Base-by-base conservation (phyloP, 257 asterid species). In the Agastache rugosa region DNA sequence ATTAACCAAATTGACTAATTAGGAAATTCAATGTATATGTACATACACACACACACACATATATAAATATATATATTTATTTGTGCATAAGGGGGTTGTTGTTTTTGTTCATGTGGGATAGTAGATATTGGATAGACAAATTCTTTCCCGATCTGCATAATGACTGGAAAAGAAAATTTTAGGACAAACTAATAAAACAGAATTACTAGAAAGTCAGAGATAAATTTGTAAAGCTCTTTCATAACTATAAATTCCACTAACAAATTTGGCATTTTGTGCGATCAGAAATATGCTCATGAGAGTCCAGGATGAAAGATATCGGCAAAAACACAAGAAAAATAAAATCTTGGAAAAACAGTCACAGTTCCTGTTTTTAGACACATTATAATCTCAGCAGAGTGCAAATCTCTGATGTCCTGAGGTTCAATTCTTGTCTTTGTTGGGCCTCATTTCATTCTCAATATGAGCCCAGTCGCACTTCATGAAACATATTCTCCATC, bases 331-430 rank as follows among this genome's bases (percentile, higher is more conserved):
- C 45, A 41, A 19, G 42, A 17, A 59, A 27, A 27, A 29, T 6
- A 3, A 3, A 56, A 15, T 25, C 11, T 25, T 58, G 47, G 59
- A n/a, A 19, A 41, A 58, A 25, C 42, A 31, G 15, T 25, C 54
- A 53, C 4, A 6, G 25, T 39, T 23, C 20, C 35, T 25, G 34
- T 35, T 42, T 41, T 15, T 1, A 15, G 42, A 35, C 22, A 0
- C 23, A 61, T 63, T 14, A 60, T 15, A 12, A 34, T 34, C 50
- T 17, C 60, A 45, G 25, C 1, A 15, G 42, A 67, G 17, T 31
- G 54, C 42, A 68, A 35, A 63, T 62, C 47, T 48, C 16, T 14
- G 54, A 16, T 63, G 56, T 19, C 41, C 44, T 22, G 55, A 73
- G 23, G 51, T 55, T 15, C 54, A 37, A 51, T 8, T 23, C 35